These are phyloP conservation scores for Lathyrus oleraceus DNA, from an alignment of 306 rosid genomes.

Conservation along the genomic window DNA sequence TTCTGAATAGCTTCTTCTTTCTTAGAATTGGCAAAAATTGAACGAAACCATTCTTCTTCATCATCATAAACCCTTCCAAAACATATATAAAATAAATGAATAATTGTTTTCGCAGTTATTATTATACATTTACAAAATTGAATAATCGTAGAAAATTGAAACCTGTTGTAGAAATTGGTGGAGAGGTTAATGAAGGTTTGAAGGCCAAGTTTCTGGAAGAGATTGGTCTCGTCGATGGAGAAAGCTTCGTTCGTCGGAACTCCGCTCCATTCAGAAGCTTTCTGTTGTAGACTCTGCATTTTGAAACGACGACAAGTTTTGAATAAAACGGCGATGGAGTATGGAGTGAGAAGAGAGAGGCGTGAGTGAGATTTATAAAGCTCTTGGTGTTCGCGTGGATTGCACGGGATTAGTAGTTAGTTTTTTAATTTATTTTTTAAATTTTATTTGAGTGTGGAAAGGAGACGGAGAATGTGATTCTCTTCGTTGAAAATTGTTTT, in stretches of 20 bases:
- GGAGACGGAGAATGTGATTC: background rate
- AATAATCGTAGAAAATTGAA: background rate
- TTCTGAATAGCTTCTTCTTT: conserved; percentile 82
- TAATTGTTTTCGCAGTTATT: background rate
- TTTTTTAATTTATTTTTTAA: no score
- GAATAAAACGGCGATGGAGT: conserved; percentile 15
- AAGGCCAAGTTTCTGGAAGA: conserved; percentile 72
- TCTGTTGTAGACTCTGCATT: conserved; percentile 73
- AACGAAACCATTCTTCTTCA: conserved; percentile 86
- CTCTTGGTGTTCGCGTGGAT: conserved; percentile 42
- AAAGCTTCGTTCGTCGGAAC: conserved; percentile 62
- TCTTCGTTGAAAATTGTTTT: background rate
- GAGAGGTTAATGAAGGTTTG: conserved; percentile 76
- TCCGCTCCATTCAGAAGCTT: conserved; percentile 89
- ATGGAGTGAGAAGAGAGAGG: background rate
- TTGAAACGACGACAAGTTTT: conserved; percentile 10
- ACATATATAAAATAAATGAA: background rate
- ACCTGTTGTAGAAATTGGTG: conserved; percentile 87
- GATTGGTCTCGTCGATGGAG: conserved; percentile 71
- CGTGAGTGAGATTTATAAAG: background rate
- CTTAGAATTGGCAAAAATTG: conserved; percentile 66
- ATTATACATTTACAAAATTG: background rate
- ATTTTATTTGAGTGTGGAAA: background rate
- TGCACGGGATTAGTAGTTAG: conserved; percentile 22
- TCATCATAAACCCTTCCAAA: conserved; percentile 70